A percentile compares a stretch with the other conserved stretches of the same genome.
Conservation (phyloP, 257 asterid species). For the Solanum lycopersicoides region DNA sequence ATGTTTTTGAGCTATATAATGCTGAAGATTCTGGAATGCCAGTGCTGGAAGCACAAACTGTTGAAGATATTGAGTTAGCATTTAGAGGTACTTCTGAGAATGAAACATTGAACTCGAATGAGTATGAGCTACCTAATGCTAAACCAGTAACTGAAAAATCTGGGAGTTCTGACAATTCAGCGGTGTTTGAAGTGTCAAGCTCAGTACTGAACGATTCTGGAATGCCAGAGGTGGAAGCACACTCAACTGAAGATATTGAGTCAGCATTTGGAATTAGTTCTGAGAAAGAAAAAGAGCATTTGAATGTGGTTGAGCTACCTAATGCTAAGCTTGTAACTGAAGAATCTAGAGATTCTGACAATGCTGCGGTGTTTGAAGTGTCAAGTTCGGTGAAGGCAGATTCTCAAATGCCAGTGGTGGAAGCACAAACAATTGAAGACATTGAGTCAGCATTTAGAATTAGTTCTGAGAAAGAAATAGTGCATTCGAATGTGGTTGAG, state of each 20-base stretch:
- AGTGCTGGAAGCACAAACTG: constrained; percentile 20
- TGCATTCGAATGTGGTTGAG: background rate
- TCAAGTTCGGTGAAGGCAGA: background rate
- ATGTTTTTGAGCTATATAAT: background rate
- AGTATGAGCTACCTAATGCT: background rate
- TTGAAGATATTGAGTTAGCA: constrained; percentile 18
- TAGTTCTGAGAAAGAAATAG: constrained; percentile 1
- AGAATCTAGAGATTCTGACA: background rate
- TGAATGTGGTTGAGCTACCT: background rate
- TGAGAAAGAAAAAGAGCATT: constrained; percentile 7
- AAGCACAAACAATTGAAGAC: constrained; percentile 20
- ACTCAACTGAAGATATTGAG: background rate
- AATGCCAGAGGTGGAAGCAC: constrained; percentile 12
- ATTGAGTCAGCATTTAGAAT: constrained; percentile 8
- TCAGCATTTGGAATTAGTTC: background rate
- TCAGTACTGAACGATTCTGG: background rate
- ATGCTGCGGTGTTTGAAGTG: background rate
- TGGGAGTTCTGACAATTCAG: background rate
- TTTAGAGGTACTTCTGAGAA: constrained; percentile 6
- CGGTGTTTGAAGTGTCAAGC: background rate
- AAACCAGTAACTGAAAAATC: background rate
- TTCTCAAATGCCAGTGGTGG: constrained; percentile 11
- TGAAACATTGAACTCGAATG: background rate
- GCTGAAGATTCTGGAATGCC: constrained; percentile 8
- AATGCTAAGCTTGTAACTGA: constrained; percentile 9